Evolutionary conservation across 2,329 filamentous ascomycete genomes (phyloP), one percentile per base, ranked within the genome.

Genomic region (Cryphonectria nitschkei): DNA sequence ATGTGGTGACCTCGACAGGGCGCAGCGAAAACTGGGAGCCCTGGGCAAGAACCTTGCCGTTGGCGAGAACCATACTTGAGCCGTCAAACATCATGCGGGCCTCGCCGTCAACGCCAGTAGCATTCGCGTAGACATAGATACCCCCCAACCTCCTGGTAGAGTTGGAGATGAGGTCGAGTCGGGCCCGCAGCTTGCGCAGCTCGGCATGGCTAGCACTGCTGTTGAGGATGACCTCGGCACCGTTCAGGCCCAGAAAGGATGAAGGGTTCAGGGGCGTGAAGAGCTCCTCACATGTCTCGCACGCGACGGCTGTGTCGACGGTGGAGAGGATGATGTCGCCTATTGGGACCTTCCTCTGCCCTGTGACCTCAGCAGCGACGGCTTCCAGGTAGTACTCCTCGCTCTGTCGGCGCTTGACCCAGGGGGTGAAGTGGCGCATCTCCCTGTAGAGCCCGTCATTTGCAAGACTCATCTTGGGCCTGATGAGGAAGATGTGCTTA

Each of bases 151-250:
- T 91, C 9, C 85, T 82, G 0, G 91, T 93, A 0, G 89, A 89
- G 75, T 92, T 87, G 1, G 83, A 82, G 68, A 94, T 93, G 6
- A 94, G 81, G 6, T 88, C 85, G 39, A 94, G 81, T 1, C 90
- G 82, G 0, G 83, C 87, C 70, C 90, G 81, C 0, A 94, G 85
- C 78, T 94, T 94, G 26, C 89, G 83, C 11, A 93, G 80, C 74
- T 89, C 86, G 26, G 77, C 76, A n/a, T 81, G 80, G 14, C 76
- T 78, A 22, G 76, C 78, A 34, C 77, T 79, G 46, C 74, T 76
- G 69, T 78, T 79, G n/a, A 77, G 74, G 52, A 77, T 75, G 58
- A 77, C 74, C 72, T 78, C 75, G 22, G 71, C 73, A 14, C 74
- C 74, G 37, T 75, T 74, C 8, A 75, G 69, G 5, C 71, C 68